Percentiles rank a stretch among this genome's conserved stretches.
Conservation (phyloP, 768 basidiomycete genomes). For the Terana coerulea region DNA sequence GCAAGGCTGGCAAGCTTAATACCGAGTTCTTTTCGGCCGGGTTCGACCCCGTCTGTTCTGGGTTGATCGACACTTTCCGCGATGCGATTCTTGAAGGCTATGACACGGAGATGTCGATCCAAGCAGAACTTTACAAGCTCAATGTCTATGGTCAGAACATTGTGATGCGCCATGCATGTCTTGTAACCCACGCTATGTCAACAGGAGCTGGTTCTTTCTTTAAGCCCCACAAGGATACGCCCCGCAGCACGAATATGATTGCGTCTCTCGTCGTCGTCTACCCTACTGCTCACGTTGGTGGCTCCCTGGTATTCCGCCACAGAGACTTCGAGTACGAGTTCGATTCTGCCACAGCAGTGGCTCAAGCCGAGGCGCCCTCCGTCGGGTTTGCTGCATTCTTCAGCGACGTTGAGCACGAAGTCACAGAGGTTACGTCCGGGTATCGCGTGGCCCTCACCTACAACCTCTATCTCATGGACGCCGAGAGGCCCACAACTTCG, state of each 20-base stretch:
- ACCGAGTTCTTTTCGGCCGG: constrained; percentile 29
- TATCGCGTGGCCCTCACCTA: constrained; percentile 39
- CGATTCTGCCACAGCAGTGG: constrained; percentile 23
- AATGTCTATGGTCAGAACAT: constrained; percentile 48
- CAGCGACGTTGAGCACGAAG: constrained; percentile 40
- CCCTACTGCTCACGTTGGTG: constrained; percentile 42
- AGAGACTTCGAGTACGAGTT: constrained; percentile 25
- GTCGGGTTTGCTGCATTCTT: constrained; percentile 38
- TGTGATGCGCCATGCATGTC: too few species aligned
- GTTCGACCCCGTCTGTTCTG: constrained; percentile 26
- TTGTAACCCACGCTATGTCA: too few species aligned
- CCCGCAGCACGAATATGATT: constrained; percentile 25
- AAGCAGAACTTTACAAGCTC: constrained; percentile 38
- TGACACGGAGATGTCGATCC: constrained; percentile 18
- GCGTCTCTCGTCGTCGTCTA: constrained; percentile 46
- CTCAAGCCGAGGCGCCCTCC: constrained; percentile 3
- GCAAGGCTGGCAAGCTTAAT: constrained; percentile 45
- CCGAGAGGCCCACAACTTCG: too few species aligned
- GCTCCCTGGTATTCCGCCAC: constrained; percentile 30
- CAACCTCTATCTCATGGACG: constrained; percentile 31
- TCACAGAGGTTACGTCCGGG: constrained; percentile 33
- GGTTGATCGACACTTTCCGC: constrained; percentile 29
- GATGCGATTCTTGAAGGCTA: constrained; percentile 25
- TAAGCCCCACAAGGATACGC: constrained; percentile 25
- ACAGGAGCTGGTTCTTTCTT: too few species aligned